A percentile compares a stretch with the other conserved stretches of the same genome.
phyloP scores from a whole-genome alignment of 192 early-diverging fungal genomes.

The Coemansia sp. region DNA sequence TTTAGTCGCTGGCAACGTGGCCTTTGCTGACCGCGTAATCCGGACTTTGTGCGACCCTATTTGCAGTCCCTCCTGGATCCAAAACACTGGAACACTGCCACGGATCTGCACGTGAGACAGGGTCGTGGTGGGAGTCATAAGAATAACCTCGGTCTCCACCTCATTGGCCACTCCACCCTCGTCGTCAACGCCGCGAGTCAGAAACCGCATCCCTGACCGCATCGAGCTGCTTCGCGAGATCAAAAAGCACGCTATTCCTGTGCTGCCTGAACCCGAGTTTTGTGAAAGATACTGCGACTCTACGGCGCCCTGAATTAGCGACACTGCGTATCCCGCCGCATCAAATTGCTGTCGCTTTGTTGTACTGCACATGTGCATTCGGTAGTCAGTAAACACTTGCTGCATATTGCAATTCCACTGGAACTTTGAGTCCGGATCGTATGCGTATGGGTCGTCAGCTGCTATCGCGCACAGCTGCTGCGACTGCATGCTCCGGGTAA shows the following conservation, averaged over 20 bases:
- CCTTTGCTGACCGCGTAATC: constrained; percentile 75
- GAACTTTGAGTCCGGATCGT: constrained; percentile 67
- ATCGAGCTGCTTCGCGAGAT: constrained; percentile 53
- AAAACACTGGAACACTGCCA: constrained; percentile 91
- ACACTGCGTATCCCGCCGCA: constrained; percentile 68
- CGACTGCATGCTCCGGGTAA: constrained; percentile 77
- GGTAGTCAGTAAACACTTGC: constrained; percentile 74
- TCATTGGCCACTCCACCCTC: constrained; percentile 97
- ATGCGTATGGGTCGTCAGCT: constrained; percentile 41
- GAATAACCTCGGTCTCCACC: constrained; percentile 92
- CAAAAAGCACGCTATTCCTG: constrained; percentile 23
- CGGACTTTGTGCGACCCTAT: constrained; percentile 80
- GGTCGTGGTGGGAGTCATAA: constrained; percentile 57
- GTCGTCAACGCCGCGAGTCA: constrained; percentile 95
- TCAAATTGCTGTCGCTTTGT: constrained; percentile 70
- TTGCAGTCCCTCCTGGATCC: constrained; percentile 93
- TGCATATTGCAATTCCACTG: constrained; percentile 92
- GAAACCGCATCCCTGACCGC: constrained; percentile 85
- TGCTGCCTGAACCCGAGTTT: not conserved
- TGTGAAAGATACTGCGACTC: constrained; percentile 26
- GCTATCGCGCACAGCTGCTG: constrained; percentile 54
- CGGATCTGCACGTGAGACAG: constrained; percentile 83
- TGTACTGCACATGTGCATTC: constrained; percentile 68
- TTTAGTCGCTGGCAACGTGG: constrained; percentile 79
- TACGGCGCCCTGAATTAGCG: constrained; percentile 51